Evolutionary conservation across 164 flowering plant genomes (phyloP).

Genomic region (Malania oleifera): DNA sequence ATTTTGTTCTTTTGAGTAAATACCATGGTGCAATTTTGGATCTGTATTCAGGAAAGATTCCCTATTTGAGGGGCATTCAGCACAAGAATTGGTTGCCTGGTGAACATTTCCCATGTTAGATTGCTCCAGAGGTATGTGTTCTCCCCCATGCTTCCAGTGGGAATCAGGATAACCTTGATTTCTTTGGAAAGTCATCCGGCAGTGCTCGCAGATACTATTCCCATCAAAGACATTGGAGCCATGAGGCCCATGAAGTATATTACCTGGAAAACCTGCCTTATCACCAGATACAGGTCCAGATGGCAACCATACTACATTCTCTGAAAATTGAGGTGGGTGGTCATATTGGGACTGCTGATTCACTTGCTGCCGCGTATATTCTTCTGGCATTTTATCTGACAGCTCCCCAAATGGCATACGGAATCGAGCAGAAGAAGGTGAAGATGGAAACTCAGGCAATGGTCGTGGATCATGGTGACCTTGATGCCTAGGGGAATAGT

Average conservation of each 20-base stretch:
- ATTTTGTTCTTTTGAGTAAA: constrained; percentile 42
- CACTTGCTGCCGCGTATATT: constrained; percentile 39
- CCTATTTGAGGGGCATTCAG: constrained; percentile 44
- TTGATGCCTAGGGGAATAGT: constrained; percentile 77
- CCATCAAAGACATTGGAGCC: constrained; percentile 48
- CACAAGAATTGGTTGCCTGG: constrained; percentile 35
- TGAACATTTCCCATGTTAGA: constrained; percentile 41
- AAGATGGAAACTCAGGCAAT: constrained; percentile 53
- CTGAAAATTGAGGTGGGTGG: constrained; percentile 41
- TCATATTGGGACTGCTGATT: constrained; percentile 44
- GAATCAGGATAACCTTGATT: constrained; percentile 37
- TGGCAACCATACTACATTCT: constrained; percentile 63
- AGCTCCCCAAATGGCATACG: constrained; percentile 49
- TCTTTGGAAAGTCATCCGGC: constrained; percentile 51
- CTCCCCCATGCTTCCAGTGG: constrained; percentile 34
- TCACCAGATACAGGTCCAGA: constrained; percentile 41
- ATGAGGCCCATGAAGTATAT: constrained; percentile 48
- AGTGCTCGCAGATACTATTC: constrained; percentile 50
- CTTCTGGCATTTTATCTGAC: constrained; percentile 55
- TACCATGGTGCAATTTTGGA: constrained; percentile 41
- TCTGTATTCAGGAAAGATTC: constrained; percentile 51
- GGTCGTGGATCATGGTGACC: constrained; percentile 53
- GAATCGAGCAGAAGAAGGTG: constrained; percentile 65
- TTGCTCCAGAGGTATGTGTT: constrained; percentile 52
- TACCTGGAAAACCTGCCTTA: constrained; percentile 65